phyloP scores from a whole-genome alignment of 2,329 filamentous ascomycete genomes.

The Phyllosticta citribraziliensis region DNA sequence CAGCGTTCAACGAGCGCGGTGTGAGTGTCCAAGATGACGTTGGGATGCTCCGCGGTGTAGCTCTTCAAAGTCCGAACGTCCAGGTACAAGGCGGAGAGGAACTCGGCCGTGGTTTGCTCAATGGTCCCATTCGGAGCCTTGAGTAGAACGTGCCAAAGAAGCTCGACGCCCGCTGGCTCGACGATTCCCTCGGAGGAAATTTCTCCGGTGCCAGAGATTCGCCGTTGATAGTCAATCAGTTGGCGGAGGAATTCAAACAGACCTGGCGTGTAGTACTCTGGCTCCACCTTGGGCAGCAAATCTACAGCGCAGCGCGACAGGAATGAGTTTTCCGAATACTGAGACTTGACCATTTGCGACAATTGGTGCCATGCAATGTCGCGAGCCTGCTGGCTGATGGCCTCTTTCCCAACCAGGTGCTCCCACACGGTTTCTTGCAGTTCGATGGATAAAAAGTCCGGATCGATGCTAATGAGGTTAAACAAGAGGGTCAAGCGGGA shows the following conservation, averaged over 20 bases:
- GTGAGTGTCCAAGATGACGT: slow-evolving; percentile 47
- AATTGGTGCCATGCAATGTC: slow-evolving; percentile 61
- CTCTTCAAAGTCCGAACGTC: slow-evolving; percentile 21
- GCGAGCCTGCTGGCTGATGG: slow-evolving; percentile 51
- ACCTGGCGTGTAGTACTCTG: slow-evolving; percentile 50
- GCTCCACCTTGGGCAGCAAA: slow-evolving; percentile 48
- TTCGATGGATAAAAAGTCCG: slow-evolving; percentile 51
- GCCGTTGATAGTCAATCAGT: slow-evolving; percentile 2
- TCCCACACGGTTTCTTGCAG: slow-evolving; percentile 61
- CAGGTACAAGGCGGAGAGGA: slow-evolving; percentile 67
- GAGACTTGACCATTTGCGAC: slow-evolving; percentile 28
- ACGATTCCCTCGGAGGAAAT: slow-evolving; percentile 44
- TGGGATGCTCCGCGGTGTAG: not conserved
- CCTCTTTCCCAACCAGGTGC: slow-evolving; percentile 56
- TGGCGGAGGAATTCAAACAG: slow-evolving; percentile 54
- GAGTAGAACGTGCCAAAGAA: slow-evolving; percentile 77
- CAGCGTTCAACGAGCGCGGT: slow-evolving; percentile 64
- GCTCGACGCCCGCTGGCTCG: slow-evolving; percentile 49
- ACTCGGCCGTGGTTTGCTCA: slow-evolving; percentile 56
- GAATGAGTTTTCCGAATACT: slow-evolving; percentile 30
- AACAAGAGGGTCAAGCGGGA: slow-evolving; percentile 45
- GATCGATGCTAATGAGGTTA: slow-evolving; percentile 51
- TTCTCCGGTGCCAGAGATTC: not conserved
- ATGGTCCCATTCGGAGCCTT: slow-evolving; percentile 56
- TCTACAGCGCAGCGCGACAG: slow-evolving; percentile 41